Percentiles rank a stretch among this genome's conserved stretches.
Evolutionary conservation across 2,329 filamentous ascomycete genomes (phyloP).

Genomic region (Rutstroemia sydowiana): DNA sequence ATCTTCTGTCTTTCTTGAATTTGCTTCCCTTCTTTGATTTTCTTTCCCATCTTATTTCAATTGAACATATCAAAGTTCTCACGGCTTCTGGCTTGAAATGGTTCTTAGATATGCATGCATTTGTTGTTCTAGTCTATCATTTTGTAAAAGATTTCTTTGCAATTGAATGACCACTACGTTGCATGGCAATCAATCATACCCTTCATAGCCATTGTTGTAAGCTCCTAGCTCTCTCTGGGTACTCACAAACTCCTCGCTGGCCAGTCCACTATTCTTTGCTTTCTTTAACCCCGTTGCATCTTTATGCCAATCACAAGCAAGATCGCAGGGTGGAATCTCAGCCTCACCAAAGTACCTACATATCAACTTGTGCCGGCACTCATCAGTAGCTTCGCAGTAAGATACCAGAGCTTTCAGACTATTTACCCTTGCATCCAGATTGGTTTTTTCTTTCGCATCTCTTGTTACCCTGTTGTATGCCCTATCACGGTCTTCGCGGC

Average conservation of each 20-base stretch:
- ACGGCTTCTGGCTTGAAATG: too few relatives aligned
- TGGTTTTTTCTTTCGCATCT: slow-evolving; percentile 37
- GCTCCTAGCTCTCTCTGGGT: slow-evolving; percentile 52
- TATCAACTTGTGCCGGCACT: slow-evolving; percentile 70
- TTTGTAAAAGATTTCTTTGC: too few relatives aligned
- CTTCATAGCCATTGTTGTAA: slow-evolving; percentile 50
- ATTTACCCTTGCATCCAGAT: slow-evolving; percentile 46
- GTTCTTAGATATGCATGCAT: not conserved
- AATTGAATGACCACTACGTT: not conserved
- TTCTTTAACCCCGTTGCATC: slow-evolving; percentile 50
- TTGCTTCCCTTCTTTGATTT: too few relatives aligned
- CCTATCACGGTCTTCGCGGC: slow-evolving; percentile 75
- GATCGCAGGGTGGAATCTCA: slow-evolving; percentile 54
- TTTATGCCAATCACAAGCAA: slow-evolving; percentile 74
- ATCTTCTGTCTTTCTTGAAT: too few relatives aligned
- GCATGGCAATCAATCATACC: slow-evolving; percentile 29
- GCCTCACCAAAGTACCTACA: slow-evolving; percentile 70
- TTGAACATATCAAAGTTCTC: too few relatives aligned
- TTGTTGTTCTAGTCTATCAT: not conserved
- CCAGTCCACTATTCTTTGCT: slow-evolving; percentile 48
- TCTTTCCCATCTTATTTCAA: too few relatives aligned
- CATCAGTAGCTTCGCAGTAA: slow-evolving; percentile 71
- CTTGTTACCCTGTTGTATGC: slow-evolving; percentile 49
- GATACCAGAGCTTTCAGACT: slow-evolving; percentile 63
- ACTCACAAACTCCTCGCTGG: slow-evolving; percentile 55